These are phyloP conservation scores for Penicillium sp. DNA, from an alignment of 2,329 filamentous ascomycete genomes.

Conservation along the genomic window DNA sequence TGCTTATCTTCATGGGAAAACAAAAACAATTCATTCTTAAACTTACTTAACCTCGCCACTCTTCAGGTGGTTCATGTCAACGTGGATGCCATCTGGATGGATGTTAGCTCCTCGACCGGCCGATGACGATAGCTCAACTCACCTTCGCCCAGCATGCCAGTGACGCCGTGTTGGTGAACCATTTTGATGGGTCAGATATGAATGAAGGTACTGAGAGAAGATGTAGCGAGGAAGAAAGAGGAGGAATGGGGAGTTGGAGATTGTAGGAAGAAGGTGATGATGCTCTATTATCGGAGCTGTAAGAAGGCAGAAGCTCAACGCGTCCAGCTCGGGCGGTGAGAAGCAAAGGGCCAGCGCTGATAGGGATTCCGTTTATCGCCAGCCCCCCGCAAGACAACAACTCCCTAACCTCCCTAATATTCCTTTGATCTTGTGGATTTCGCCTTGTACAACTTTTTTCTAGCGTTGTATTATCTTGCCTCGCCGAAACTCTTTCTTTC, in stretches of 20 bases:
- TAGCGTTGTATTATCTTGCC: not conserved
- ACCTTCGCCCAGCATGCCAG: conserved; percentile 49
- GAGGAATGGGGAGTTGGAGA: conserved; percentile 1
- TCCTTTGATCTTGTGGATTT: not conserved
- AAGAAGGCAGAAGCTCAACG: conserved; percentile 33
- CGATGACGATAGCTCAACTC: conserved; percentile 23
- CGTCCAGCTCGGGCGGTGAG: conserved; percentile 28
- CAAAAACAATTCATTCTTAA: not conserved
- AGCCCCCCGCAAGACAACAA: conserved; percentile 11
- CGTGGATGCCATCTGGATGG: conserved; percentile 87
- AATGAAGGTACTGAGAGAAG: not conserved
- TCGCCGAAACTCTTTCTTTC: not conserved
- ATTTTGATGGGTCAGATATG: conserved; percentile 28
- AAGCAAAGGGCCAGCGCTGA: conserved; percentile 9
- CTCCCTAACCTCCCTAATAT: conserved; percentile 10
- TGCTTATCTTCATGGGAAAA: not conserved
- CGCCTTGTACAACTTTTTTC: not conserved
- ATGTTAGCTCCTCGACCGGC: conserved; percentile 16
- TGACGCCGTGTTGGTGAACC: conserved; percentile 40
- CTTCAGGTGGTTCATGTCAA: conserved; percentile 99
- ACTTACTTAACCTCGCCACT: conserved; percentile 97
- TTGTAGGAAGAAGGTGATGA: conserved; percentile 11
- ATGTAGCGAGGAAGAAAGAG: conserved; percentile 1
- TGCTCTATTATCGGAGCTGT: conserved; percentile 19
- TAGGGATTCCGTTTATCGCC: conserved; percentile 14